Conservation (phyloP, 2,329 filamentous ascomycete species). For the Lojkania enalia region DNA sequence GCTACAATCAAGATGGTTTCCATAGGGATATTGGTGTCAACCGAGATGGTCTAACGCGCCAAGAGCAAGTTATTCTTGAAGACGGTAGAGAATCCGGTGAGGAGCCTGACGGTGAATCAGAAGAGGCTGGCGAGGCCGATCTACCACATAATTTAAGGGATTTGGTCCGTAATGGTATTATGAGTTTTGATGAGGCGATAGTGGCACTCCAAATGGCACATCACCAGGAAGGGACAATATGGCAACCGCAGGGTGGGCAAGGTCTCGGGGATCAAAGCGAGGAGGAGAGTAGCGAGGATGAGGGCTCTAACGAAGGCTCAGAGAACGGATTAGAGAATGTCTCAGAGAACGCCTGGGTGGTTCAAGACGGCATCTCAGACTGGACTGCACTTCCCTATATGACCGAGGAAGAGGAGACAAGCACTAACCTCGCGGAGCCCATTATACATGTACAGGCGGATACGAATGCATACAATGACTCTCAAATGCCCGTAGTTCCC, state of each 20-base stretch:
- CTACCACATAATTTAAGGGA: too few relatives aligned
- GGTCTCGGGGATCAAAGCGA: background rate
- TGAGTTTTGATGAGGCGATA: background rate
- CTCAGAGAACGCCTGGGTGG: too few relatives aligned
- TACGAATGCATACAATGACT: too few relatives aligned
- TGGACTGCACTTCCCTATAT: too few relatives aligned
- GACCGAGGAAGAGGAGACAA: too few relatives aligned
- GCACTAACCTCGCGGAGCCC: too few relatives aligned
- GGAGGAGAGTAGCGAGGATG: conserved; percentile 4
- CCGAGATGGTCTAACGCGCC: conserved; percentile 25
- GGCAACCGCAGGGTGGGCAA: too few relatives aligned
- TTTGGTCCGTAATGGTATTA: conserved; percentile 1
- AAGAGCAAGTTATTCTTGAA: conserved; percentile 15
- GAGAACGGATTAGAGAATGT: too few relatives aligned
- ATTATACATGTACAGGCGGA: too few relatives aligned
- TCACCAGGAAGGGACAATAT: background rate
- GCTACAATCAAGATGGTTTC: conserved; percentile 38
- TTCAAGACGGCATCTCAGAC: too few relatives aligned
- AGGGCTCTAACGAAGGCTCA: too few relatives aligned
- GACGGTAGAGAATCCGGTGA: conserved; percentile 15
- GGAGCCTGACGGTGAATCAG: conserved; percentile 6
- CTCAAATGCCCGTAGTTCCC: too few relatives aligned
- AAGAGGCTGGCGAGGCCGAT: conserved; percentile 2
- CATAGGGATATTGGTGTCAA: conserved; percentile 33
- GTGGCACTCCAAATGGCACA: background rate